Percentiles rank a stretch among this genome's conserved stretches.
Conservation (phyloP, 768 basidiomycete species). For the Psilocybe cubensis region DNA sequence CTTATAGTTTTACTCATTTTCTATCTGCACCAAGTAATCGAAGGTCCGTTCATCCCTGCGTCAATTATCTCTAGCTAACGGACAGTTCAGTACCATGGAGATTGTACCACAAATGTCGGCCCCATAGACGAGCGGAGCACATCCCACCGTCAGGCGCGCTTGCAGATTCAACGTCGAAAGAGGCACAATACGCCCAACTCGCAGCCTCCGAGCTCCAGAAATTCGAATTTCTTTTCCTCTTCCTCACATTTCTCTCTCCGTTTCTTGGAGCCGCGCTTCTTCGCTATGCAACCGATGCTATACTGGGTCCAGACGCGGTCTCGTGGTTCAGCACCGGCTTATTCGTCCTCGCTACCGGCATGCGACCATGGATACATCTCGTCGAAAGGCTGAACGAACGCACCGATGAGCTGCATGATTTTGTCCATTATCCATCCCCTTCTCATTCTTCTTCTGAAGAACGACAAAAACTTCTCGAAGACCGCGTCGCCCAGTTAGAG, state of each 20-base stretch:
- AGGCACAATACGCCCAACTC: slow-evolving; percentile 41
- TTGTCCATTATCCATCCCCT: slow-evolving; percentile 58
- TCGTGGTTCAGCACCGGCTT: slow-evolving; percentile 83
- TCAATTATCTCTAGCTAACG: slow-evolving; percentile 1
- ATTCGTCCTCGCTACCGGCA: slow-evolving; percentile 79
- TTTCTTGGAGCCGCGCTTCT: slow-evolving; percentile 70
- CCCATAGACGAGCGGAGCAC: slow-evolving; percentile 40
- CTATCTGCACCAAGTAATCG: slow-evolving; percentile 83
- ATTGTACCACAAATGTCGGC: slow-evolving; percentile 61
- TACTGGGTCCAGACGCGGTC: slow-evolving; percentile 61
- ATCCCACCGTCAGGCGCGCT: slow-evolving; percentile 18
- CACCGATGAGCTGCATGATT: slow-evolving; percentile 66
- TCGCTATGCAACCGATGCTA: slow-evolving; percentile 54
- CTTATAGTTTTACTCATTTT: slow-evolving; percentile 71
- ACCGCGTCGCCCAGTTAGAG: slow-evolving; percentile 53
- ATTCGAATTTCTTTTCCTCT: slow-evolving; percentile 68
- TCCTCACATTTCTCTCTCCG: slow-evolving; percentile 64
- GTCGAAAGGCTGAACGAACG: slow-evolving; percentile 63
- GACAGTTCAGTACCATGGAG: slow-evolving; percentile 61
- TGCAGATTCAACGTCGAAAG: slow-evolving; percentile 29
- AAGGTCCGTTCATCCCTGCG: slow-evolving; percentile 50
- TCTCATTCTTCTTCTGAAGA: slow-evolving; percentile 31
- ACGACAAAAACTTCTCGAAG: slow-evolving; percentile 37
- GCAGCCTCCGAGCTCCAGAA: slow-evolving; percentile 62
- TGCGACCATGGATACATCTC: slow-evolving; percentile 80